phyloP scores from a whole-genome alignment of 495 filamentous ascomycete species.

The Penicillium nucicola region DNA sequence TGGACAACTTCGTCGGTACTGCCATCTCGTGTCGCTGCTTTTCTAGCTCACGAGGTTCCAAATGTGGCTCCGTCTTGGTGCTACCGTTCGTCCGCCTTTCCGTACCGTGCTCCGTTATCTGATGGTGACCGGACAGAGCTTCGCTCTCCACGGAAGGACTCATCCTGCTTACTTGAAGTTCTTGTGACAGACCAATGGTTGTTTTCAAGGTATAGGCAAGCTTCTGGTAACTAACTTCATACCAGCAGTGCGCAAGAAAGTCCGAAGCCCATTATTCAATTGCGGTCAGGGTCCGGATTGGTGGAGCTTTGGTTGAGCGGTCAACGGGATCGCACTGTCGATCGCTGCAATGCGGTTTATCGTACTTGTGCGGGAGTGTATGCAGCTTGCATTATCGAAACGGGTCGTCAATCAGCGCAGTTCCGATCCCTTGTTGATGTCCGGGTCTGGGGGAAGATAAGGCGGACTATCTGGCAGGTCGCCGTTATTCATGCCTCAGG shows the following conservation, averaged over 20 bases:
- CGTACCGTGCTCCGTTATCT: slow-evolving; percentile 3
- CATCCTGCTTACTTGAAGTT: slow-evolving; percentile 1
- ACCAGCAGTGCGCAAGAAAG: not conserved
- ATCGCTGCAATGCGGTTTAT: not conserved
- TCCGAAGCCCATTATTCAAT: not conserved
- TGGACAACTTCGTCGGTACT: not conserved
- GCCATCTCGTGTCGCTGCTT: not conserved
- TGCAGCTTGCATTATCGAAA: not conserved
- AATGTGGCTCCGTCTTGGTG: not conserved
- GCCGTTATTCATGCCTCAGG: slow-evolving; percentile 8
- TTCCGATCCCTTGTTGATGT: not conserved
- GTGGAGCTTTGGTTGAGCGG: not conserved
- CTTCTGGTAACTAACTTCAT: not conserved
- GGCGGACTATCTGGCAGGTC: slow-evolving; percentile 17
- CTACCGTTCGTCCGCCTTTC: not conserved
- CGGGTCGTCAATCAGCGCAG: not conserved
- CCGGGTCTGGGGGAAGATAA: slow-evolving; percentile 17
- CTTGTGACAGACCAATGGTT: not conserved
- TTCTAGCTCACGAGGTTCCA: too few species aligned
- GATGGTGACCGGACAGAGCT: slow-evolving; percentile 2
- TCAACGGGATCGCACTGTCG: not conserved
- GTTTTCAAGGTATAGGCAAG: not conserved
- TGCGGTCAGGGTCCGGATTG: not conserved
- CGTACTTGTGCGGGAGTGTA: not conserved
- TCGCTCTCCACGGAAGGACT: slow-evolving; percentile 6